phyloP scores from a whole-genome alignment of 805 yeast genomes.

The Pichia scutulata region DNA sequence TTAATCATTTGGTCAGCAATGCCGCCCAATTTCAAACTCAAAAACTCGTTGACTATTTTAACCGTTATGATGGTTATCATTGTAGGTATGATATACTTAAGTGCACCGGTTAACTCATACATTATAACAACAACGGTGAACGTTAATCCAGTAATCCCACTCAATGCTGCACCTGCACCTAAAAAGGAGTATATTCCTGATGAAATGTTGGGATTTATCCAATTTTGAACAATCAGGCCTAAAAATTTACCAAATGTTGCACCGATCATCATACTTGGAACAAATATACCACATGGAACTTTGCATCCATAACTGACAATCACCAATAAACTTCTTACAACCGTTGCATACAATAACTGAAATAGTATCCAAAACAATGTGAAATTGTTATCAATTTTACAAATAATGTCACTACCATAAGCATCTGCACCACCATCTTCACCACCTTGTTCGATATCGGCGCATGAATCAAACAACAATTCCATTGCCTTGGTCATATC shows the following conservation, averaged over 20 bases:
- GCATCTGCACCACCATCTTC: not conserved
- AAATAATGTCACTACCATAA: slow-evolving; percentile 5
- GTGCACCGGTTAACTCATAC: slow-evolving; percentile 95
- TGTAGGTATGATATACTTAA: slow-evolving; percentile 84
- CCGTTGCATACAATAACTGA: slow-evolving; percentile 62
- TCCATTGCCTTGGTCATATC: slow-evolving; percentile 98
- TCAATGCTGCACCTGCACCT: slow-evolving; percentile 92
- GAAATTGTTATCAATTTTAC: not conserved
- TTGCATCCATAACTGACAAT: slow-evolving; percentile 85
- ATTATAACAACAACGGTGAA: slow-evolving; percentile 90
- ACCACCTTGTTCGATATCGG: not conserved
- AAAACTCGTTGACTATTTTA: slow-evolving; percentile 64
- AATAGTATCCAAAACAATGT: slow-evolving; percentile 29
- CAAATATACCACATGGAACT: slow-evolving; percentile 96
- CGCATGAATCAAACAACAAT: slow-evolving; percentile 57
- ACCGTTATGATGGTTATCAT: slow-evolving; percentile 94
- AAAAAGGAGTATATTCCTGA: slow-evolving; percentile 94
- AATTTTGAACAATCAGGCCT: slow-evolving; percentile 56
- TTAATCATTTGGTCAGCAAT: slow-evolving; percentile 93
- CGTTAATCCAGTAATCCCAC: slow-evolving; percentile 91
- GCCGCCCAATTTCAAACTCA: slow-evolving; percentile 68
- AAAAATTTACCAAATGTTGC: slow-evolving; percentile 88
- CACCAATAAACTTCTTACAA: slow-evolving; percentile 62
- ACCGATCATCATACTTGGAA: slow-evolving; percentile 95
- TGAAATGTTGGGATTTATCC: slow-evolving; percentile 43